phyloP scores from a whole-genome alignment of 768 basidiomycete genomes.

The Suillus subaureus region DNA sequence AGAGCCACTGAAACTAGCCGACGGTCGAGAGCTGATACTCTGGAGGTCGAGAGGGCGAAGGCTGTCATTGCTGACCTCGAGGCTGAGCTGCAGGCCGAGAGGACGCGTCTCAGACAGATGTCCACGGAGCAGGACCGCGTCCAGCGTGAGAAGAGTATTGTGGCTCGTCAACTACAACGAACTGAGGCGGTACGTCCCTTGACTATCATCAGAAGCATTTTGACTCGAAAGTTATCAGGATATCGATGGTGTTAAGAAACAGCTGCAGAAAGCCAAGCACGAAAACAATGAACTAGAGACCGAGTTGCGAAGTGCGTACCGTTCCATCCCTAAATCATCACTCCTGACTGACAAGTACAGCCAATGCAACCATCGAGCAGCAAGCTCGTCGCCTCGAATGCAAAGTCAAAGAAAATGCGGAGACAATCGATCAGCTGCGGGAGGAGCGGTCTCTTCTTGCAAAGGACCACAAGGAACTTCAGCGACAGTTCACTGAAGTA shows the following conservation, averaged over 20 bases:
- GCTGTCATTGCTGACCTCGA: slow-evolving; percentile 70
- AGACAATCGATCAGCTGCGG: slow-evolving; percentile 73
- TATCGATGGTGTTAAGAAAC: slow-evolving; percentile 74
- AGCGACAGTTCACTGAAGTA: slow-evolving; percentile 63
- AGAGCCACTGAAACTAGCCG: slow-evolving; percentile 54
- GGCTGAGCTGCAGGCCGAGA: slow-evolving; percentile 68
- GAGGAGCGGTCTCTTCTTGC: slow-evolving; percentile 74
- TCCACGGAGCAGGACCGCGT: slow-evolving; percentile 63
- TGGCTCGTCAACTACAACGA: slow-evolving; percentile 64
- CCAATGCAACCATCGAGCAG: slow-evolving; percentile 69
- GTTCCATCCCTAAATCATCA: neutral
- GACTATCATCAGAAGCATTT: neutral
- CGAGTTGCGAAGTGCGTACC: slow-evolving; percentile 67
- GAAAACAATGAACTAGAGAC: slow-evolving; percentile 74
- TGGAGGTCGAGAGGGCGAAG: slow-evolving; percentile 77
- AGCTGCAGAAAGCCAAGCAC: slow-evolving; percentile 69
- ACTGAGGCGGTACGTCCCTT: slow-evolving; percentile 64
- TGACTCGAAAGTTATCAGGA: slow-evolving; percentile 49
- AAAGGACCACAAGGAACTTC: slow-evolving; percentile 72
- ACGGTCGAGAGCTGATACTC: slow-evolving; percentile 46
- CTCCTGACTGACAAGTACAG: slow-evolving; percentile 38
- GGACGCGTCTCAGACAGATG: slow-evolving; percentile 62
- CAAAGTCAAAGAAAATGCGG: slow-evolving; percentile 68
- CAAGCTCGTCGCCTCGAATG: slow-evolving; percentile 69
- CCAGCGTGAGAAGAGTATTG: slow-evolving; percentile 65